A percentile compares a stretch with the other conserved stretches of the same genome.
Conservation (phyloP, 345 rosid genomes). For the Mallotus nudiflorus region DNA sequence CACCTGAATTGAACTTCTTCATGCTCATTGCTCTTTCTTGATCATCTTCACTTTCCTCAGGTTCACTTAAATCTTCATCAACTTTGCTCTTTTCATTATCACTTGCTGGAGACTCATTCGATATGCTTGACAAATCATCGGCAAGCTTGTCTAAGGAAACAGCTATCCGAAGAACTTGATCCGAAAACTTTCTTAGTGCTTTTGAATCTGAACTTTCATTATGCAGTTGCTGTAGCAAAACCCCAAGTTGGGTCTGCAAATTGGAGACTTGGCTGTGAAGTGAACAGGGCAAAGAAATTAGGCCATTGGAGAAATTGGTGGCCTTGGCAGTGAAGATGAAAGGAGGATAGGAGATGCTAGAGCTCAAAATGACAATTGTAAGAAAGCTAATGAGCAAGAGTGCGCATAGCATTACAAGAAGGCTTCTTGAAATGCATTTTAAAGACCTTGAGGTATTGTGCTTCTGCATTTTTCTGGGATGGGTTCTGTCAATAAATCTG, state of each 20-base stretch:
- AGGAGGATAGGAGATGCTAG: conserved; percentile 29
- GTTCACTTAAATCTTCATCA: conserved; percentile 35
- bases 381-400: conserved; percentile 35
- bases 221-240: conserved; percentile 45
- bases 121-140: conserved; percentile 20
- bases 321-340: conserved; percentile 22
- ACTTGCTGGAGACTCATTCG: conserved; percentile 15
- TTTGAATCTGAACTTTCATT: conserved; percentile 25
- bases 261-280: conserved; percentile 35
- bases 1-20: conserved; percentile 38
- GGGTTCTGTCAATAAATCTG: conserved; percentile 3
- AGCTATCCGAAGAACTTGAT: conserved; percentile 48
- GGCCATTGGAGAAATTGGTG: conserved; percentile 2
- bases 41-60: conserved; percentile 37
- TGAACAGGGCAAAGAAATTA: conserved; percentile 19
- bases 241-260: conserved; percentile 42
- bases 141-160: conserved; percentile 50
- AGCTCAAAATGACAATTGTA: conserved; percentile 26
- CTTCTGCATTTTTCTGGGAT: conserved; percentile 37
- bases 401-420: conserved; percentile 28
- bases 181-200: conserved; percentile 34
- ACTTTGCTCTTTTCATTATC: conserved; percentile 27
- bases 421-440: conserved; percentile 32
- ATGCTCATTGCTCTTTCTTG: conserved; percentile 22
- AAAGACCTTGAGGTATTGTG: conserved; percentile 26